Percentiles rank a stretch among this genome's conserved stretches.
Evolutionary conservation across 805 yeast genomes (phyloP).

Genomic region (Kodamaea kaohsiungensis): DNA sequence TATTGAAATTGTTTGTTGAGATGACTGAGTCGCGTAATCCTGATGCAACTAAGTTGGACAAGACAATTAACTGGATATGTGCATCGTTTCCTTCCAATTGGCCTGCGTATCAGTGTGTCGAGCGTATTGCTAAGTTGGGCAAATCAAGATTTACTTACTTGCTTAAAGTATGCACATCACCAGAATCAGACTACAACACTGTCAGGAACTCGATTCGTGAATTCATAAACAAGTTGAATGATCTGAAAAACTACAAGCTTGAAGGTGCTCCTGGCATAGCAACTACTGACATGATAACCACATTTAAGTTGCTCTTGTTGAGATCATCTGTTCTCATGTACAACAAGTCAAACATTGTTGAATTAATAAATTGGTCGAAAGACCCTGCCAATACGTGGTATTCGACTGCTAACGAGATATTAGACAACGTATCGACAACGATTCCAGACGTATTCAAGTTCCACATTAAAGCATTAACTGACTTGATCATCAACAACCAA

Average conservation of each 20-base stretch:
- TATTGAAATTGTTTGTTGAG: constrained; percentile 48
- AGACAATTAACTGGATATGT: constrained; percentile 62
- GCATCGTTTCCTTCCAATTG: constrained; percentile 58
- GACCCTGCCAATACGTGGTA: constrained; percentile 30
- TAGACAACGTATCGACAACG: constrained; percentile 58
- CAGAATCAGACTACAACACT: constrained; percentile 60
- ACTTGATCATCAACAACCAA: constrained; percentile 30
- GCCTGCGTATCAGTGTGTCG: constrained; percentile 42
- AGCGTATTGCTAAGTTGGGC: constrained; percentile 52
- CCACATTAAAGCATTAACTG: constrained; percentile 54
- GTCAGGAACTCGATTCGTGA: constrained; percentile 66
- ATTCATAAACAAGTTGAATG: constrained; percentile 54
- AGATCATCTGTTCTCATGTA: constrained; percentile 61
- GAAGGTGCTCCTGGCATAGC: constrained; percentile 36
- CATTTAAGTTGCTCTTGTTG: constrained; percentile 58
- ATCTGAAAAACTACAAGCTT: constrained; percentile 47
- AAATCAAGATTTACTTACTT: constrained; percentile 62
- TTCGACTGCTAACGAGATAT: constrained; percentile 48
- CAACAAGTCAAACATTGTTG: constrained; percentile 63
- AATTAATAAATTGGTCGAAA: constrained; percentile 41
- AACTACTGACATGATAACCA: constrained; percentile 50
- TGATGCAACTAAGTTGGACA: constrained; percentile 43
- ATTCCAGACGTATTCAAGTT: constrained; percentile 66
- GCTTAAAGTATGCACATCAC: constrained; percentile 52
- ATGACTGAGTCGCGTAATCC: constrained; percentile 45